phyloP scores from a whole-genome alignment of 352 stramenopile species.

The Phytophthora fragariae region DNA sequence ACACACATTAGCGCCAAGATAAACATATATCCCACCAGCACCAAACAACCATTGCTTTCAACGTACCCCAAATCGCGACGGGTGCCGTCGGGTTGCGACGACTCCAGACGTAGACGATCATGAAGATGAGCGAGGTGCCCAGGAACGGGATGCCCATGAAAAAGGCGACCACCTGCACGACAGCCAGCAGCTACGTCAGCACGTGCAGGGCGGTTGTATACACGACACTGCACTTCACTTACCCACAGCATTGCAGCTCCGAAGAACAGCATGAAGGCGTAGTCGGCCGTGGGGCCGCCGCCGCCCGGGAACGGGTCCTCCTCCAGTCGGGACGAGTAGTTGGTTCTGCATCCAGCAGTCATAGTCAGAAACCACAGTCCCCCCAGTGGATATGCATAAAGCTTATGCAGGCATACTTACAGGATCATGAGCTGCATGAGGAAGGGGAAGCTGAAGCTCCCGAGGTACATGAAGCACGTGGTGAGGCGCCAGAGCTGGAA shows the following conservation, averaged over 20 bases:
- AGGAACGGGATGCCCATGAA: constrained; percentile 89
- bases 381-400: too few relatives aligned
- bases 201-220: neutral
- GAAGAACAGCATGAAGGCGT: constrained; percentile 92
- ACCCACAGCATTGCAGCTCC: constrained; percentile 82
- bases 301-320: constrained; percentile 87
- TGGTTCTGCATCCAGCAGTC: constrained; percentile 49
- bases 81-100: constrained; percentile 83
- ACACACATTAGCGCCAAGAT: neutral
- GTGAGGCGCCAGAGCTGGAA: constrained; percentile 92
- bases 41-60: neutral
- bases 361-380: constrained; percentile 3
- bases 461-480: constrained; percentile 91
- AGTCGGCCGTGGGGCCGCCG: constrained; percentile 84
- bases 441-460: constrained; percentile 89
- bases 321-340: constrained; percentile 87
- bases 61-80: constrained; percentile 84
- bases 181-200: constrained; percentile 15
- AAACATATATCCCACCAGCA: neutral
- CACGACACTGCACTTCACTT: constrained; percentile 4
- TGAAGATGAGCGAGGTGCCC: constrained; percentile 88
- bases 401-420: constrained; percentile 41
- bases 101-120: constrained; percentile 93
- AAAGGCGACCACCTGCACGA: constrained; percentile 74
- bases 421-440: constrained; percentile 93